phyloP scores from a whole-genome alignment of 805 yeast genomes.

The Yarrowia deformans region DNA sequence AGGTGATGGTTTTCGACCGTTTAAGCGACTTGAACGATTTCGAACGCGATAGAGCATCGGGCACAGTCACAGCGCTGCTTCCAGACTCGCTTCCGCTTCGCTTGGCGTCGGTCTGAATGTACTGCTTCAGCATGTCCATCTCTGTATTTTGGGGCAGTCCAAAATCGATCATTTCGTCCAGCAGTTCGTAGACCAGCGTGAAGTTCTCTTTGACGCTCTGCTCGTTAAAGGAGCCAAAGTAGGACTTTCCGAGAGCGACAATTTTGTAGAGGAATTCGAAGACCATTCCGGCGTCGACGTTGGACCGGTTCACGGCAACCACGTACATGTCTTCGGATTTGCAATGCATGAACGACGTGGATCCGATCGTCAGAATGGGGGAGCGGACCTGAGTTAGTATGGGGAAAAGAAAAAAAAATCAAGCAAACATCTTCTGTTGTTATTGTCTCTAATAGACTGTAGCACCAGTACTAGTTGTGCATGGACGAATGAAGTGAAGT shows the following conservation, averaged over 20 bases:
- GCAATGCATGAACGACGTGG: conserved; percentile 87
- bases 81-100: conserved; percentile 25
- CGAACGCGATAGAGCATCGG: conserved; percentile 9
- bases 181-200: conserved; percentile 71
- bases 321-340: conserved; percentile 70
- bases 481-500: too few relatives aligned
- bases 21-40: conserved; percentile 40
- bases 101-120: conserved; percentile 50
- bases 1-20: conserved; percentile 45
- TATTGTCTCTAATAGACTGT: too few relatives aligned
- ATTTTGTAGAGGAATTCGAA: conserved; percentile 79
- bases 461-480: too few relatives aligned
- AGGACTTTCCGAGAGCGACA: conserved; percentile 59
- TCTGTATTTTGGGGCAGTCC: conserved; percentile 81
- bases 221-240: conserved; percentile 55
- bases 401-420: too few relatives aligned
- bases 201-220: conserved; percentile 68
- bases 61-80: conserved; percentile 2
- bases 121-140: conserved; percentile 52
- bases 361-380: conserved; percentile 84
- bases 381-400: conserved; percentile 55
- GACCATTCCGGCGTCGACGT: conserved; percentile 80
- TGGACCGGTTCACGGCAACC: conserved; percentile 88
- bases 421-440: too few relatives aligned
- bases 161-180: conserved; percentile 78